A percentile compares a stretch with the other conserved stretches of the same genome.
phyloP scores from a whole-genome alignment of 768 basidiomycete genomes.

The Tremella yokohamensis region DNA sequence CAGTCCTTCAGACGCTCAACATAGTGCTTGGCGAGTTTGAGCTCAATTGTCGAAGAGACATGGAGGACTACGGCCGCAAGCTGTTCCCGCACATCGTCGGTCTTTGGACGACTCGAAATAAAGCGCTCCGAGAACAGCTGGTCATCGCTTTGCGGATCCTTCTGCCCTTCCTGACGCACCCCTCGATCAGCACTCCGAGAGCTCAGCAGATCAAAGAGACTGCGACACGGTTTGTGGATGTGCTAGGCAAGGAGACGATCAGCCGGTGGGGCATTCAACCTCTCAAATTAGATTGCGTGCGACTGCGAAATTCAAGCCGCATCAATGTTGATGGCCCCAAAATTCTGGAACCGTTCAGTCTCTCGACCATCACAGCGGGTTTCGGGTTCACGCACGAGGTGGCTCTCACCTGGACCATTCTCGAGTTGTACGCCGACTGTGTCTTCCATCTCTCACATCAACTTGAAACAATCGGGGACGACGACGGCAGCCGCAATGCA shows the following conservation, averaged over 20 bases:
- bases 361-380: constrained; percentile 55
- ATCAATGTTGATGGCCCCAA: background rate
- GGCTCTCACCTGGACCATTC: constrained; percentile 52
- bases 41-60: constrained; percentile 64
- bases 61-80: constrained; percentile 61
- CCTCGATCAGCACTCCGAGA: constrained; percentile 8
- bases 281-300: constrained; percentile 64
- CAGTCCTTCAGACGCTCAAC: constrained; percentile 68
- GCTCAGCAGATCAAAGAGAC: constrained; percentile 12
- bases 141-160: constrained; percentile 68
- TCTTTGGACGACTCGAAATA: constrained; percentile 77
- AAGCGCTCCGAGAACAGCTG: constrained; percentile 70
- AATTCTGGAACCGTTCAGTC: background rate
- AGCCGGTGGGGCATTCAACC: constrained; percentile 64
- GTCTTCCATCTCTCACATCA: constrained; percentile 8
- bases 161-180: constrained; percentile 64
- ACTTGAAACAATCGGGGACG: background rate
- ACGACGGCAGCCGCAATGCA: background rate
- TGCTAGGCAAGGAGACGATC: constrained; percentile 63
- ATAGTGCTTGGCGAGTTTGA: constrained; percentile 70
- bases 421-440: constrained; percentile 31
- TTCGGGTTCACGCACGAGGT: constrained; percentile 61
- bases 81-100: constrained; percentile 65
- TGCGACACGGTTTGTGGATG: constrained; percentile 54
- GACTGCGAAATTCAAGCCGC: constrained; percentile 56